Base-by-base conservation (phyloP, 768 basidiomycete species). In the Pleurotus giganteus region DNA sequence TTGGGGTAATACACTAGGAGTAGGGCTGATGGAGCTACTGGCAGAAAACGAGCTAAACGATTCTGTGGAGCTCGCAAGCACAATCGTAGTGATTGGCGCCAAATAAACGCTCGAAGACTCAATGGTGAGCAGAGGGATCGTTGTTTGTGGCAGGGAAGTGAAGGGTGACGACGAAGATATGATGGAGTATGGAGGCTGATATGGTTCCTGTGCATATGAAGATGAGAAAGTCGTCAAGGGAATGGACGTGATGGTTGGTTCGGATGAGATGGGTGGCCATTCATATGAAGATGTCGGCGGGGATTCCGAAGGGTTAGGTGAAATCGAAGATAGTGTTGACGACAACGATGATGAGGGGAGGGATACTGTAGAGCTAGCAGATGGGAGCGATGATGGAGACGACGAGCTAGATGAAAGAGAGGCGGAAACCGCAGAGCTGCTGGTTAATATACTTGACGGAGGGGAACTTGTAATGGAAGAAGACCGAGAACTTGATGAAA, bases 1-100 rank as follows among this genome's bases (percentile, higher is more conserved):
- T 37, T 50, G 28, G 15, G 49, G 31, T 24, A 50, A 50, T 13
- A 50, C 49, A 13, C 49, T 50, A 24, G 49, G n/a, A 11, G 49
- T 50, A 4, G 49, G 8, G 15, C 12, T 50, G 21, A 32, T 31
- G 15, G 49, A 50, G 31, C 49, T 50, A 32, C n/a, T 50, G 17
- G 32, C 21, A 17, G 49, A 23, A 3, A 24, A 37, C 21, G 2
- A 37, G 21, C n/a, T 50, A 6, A 23, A 32, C 31, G 49, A 50
- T 15, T 29, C 4, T 21, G 17, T n/a, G 21, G 7, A 8, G 8
- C 19, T 23, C 4, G 32, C 11, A 37, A 37, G 19, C 21, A 37
- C 11, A 15, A 50, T 21, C 15, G 49, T 50, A 5, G 34, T 37
- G 17, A 23, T 34, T 9, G 49, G 49, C 31, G 49, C 31, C n/a